Base-by-base conservation (phyloP, 169 alveolate genomes). In the Condylostoma magnum region DNA sequence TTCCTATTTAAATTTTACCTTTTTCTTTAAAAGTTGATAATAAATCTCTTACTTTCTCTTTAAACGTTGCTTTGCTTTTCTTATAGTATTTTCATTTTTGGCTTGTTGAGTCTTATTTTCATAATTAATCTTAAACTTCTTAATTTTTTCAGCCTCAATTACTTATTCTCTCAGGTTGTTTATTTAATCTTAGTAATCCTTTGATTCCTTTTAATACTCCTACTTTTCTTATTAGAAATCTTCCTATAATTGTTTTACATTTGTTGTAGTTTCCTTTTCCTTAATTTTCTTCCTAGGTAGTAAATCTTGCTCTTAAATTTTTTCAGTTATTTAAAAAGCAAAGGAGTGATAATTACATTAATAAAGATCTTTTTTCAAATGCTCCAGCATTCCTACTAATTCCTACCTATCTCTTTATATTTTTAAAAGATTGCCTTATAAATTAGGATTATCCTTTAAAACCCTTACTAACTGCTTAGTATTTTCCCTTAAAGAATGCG, bases 391-490 rank as follows among this genome's bases (percentile, higher is more conserved):
- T 18, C 36, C 33, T 25, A 41, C 55, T 15, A 84, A 77, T 3
- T 79, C 82, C 6, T 28, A 41, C 57, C 79, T 77, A 70, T 84
- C 87, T 2, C 41, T 46, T 46, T 73, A 69, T 50, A 84, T 84
- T 38, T 79, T 78, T 36, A 28, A 33, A n/a, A 66, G 56, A 50
- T 84, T 84, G 20, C 85, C 91, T 10, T 75, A 67, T 3, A 84
- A 73, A 60, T 84, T 83, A 3, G 91, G 91, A 66, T 84, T 84
- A 44, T 84, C 91, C 41, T 79, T 69, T 10, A 84, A 55, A 10
- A 79, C 82, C 31, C 83, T 37, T 55, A 84, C 69, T 1, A 84
- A 69, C n/a, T 77, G 51, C 31, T 68, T 58, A 0, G 91, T 84
- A n/a, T 77, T 68, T 52, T 84, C 87, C 38, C 83, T 73, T 34